These are phyloP conservation scores for Periconia macrospinosa DNA, from an alignment of 2,329 filamentous ascomycete genomes.

Conservation along the genomic window DNA sequence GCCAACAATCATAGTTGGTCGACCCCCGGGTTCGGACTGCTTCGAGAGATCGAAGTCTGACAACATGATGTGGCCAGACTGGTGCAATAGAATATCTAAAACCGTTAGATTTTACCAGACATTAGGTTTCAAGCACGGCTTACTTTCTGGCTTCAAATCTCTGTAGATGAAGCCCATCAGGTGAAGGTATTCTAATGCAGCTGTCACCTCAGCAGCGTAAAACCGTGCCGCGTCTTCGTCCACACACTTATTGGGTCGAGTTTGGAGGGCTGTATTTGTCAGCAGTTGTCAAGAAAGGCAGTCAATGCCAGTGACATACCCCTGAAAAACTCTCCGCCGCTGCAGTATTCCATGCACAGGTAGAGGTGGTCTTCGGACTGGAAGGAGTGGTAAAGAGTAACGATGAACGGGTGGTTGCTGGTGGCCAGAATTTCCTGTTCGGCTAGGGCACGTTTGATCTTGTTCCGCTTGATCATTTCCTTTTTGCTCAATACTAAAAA, in stretches of 20 bases:
- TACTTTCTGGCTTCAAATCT: constrained; percentile 95
- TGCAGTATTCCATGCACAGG: constrained; percentile 99
- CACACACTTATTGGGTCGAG: constrained; percentile 94
- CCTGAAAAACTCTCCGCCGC: constrained; percentile 96
- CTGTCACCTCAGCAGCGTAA: constrained; percentile 96
- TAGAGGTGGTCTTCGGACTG: constrained; percentile 98
- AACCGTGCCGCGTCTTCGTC: constrained; percentile 95
- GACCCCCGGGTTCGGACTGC: constrained; percentile 93
- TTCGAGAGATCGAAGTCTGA: constrained; percentile 99
- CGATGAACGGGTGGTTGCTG: constrained; percentile 98
- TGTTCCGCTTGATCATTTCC: constrained; percentile 99
- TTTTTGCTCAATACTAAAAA: constrained; percentile 90
- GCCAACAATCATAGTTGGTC: constrained; percentile 95
- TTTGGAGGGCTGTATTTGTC: constrained; percentile 71
- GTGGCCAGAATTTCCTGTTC: constrained; percentile 98
- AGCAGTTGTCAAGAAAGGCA: background rate
- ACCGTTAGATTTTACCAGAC: constrained; percentile 37
- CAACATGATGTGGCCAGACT: constrained; percentile 99
- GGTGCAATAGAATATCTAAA: constrained; percentile 90
- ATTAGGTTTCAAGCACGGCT: constrained; percentile 40
- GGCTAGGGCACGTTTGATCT: constrained; percentile 96
- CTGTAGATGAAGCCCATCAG: constrained; percentile 99
- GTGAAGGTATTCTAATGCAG: constrained; percentile 93
- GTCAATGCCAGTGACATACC: constrained; percentile 37
- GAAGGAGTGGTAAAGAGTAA: constrained; percentile 98